phyloP scores from a whole-genome alignment of 768 basidiomycete genomes.

The Collybia sordida region DNA sequence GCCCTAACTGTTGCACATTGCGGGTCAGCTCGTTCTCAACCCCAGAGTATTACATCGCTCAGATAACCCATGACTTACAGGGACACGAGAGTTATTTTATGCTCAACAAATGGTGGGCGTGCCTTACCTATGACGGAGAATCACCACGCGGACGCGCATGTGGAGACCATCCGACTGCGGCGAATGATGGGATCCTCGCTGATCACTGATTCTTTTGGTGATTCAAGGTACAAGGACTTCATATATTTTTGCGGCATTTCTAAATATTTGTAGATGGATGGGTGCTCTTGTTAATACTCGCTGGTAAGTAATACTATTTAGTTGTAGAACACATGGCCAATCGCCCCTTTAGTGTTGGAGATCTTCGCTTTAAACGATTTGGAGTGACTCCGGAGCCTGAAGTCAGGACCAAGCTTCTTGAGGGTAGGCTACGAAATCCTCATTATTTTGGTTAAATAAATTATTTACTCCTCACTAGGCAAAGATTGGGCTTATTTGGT shows the following conservation, averaged over 20 bases:
- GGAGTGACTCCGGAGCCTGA: conserved; percentile 95
- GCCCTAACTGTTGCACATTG: conserved; percentile 90
- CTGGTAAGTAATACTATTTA: conserved; percentile 47
- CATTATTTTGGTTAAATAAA: too few relatives aligned
- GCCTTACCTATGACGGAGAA: conserved; percentile 90
- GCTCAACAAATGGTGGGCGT: conserved; percentile 67
- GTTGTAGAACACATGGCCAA: background rate
- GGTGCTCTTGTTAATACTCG: conserved; percentile 91
- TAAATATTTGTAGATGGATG: conserved; percentile 72
- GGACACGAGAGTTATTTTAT: conserved; percentile 87
- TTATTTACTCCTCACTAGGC: conserved; percentile 41
- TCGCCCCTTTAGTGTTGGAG: conserved; percentile 63
- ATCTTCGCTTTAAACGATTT: conserved; percentile 84
- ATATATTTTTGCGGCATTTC: background rate
- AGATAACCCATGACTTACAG: conserved; percentile 36
- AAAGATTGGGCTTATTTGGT: conserved; percentile 84
- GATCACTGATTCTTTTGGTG: conserved; percentile 93
- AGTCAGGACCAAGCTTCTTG: conserved; percentile 69
- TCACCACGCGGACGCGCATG: conserved; percentile 91
- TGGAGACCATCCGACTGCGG: conserved; percentile 82
- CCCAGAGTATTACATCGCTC: background rate
- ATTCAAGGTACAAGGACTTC: conserved; percentile 60
- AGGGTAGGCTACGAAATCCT: too few relatives aligned
- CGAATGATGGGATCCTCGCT: conserved; percentile 88
- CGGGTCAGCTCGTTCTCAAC: conserved; percentile 53